These are phyloP conservation scores for Hypoxylon sp. DNA, from an alignment of 2,329 filamentous ascomycete species.

Conservation along the genomic window DNA sequence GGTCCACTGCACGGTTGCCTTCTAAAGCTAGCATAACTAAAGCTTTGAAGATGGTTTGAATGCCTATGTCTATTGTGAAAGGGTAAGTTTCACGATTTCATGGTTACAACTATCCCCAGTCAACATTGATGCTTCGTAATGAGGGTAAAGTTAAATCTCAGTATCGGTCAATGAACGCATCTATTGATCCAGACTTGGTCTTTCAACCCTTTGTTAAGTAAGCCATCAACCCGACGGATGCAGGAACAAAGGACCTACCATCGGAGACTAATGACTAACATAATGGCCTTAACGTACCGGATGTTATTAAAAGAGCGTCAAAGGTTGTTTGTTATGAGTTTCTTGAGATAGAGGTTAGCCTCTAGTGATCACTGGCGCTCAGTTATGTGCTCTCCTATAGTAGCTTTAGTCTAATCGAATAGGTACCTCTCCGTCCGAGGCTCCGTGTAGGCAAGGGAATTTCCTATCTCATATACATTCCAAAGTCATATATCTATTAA, in stretches of 20 bases:
- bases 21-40: neutral
- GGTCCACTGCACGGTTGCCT: neutral
- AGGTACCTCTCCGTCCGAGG: neutral
- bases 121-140: slow-evolving; percentile 1
- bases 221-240: slow-evolving; percentile 23
- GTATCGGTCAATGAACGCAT: slow-evolving; percentile 9
- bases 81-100: neutral
- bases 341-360: neutral
- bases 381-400: neutral
- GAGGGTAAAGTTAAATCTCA: neutral
- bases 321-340: neutral
- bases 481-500: neutral
- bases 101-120: slow-evolving; percentile 6
- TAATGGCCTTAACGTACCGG: neutral
- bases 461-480: neutral
- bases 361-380: neutral
- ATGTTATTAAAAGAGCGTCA: neutral
- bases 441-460: neutral
- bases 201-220: slow-evolving; percentile 18
- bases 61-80: slow-evolving; percentile 3
- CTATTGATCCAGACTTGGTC: neutral
- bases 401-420: neutral
- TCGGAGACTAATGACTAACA: neutral
- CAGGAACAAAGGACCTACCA: slow-evolving; percentile 28
- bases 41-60: slow-evolving; percentile 3